These are phyloP conservation scores for Xylaria sp. DNA, from an alignment of 495 filamentous ascomycete species.

Conservation along the genomic window DNA sequence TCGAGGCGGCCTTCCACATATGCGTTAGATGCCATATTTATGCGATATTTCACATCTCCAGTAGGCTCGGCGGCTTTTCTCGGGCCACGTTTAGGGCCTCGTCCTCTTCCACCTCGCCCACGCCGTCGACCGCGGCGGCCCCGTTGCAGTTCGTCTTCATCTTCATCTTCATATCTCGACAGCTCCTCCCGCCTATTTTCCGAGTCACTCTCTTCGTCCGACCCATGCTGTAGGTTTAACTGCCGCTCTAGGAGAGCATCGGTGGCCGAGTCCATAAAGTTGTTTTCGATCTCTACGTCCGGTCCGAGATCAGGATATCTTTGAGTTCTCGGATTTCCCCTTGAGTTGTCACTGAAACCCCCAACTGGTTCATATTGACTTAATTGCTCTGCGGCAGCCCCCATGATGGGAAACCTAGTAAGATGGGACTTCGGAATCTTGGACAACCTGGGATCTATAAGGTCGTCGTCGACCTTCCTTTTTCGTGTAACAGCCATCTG, in stretches of 20 bases:
- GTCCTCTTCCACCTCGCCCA: slow-evolving; percentile 28
- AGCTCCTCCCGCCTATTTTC: not conserved
- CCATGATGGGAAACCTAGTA: not conserved
- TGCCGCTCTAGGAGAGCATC: slow-evolving; percentile 29
- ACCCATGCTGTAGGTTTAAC: slow-evolving; percentile 12
- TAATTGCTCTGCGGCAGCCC: not conserved
- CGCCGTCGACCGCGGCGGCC: slow-evolving; percentile 22
- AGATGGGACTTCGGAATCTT: not conserved
- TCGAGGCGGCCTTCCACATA: slow-evolving; percentile 73
- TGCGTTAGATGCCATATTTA: slow-evolving; percentile 72
- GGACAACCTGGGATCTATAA: slow-evolving; percentile 28
- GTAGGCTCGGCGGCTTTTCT: slow-evolving; percentile 75
- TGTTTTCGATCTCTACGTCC: not conserved
- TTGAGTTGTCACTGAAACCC: not conserved
- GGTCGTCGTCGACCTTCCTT: slow-evolving; percentile 53
- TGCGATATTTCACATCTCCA: slow-evolving; percentile 73
- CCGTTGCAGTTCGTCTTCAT: slow-evolving; percentile 20
- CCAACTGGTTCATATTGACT: not conserved
- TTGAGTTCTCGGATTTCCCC: not conserved
- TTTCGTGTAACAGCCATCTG: slow-evolving; percentile 32
- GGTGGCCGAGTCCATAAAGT: slow-evolving; percentile 11
- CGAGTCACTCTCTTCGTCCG: slow-evolving; percentile 26
- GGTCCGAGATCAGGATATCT: not conserved
- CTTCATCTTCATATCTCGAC: not conserved
- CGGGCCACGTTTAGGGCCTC: slow-evolving; percentile 59